Evolutionary conservation across 805 yeast genomes (phyloP), one percentile per base, ranked within the genome.

Genomic region (Yueomyces sinensis): DNA sequence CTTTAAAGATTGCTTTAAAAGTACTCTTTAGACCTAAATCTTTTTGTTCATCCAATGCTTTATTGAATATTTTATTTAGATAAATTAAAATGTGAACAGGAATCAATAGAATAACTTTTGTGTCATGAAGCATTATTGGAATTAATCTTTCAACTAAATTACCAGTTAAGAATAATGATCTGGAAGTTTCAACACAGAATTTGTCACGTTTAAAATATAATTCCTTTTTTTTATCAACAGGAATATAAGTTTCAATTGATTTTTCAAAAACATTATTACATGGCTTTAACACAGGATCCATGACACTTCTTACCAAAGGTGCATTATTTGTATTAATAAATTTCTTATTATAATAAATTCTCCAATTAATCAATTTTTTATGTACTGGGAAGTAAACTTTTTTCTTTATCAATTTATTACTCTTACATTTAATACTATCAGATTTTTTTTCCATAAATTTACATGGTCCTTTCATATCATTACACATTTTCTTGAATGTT

Each of bases 231-330:
- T 58, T 56, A 16, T 58, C 58, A n/a, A 57, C 58, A 15, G 81
- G 79, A 27, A 71, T 60, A 42, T 65, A 61, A 25, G 54, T 56
- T 28, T 59, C 52, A 20, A 72, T 63, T 17, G 62, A 44, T 2
- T 61, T 51, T 40, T 68, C 75, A 34, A 80, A 52, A 24, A 63
- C 58, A 25, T 64, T 56, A 57, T 80, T 83, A 31, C 77, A 31
- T 20, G 91, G 87, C 27, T 61, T 63, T 32, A 80, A 59, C 11
- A 76, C 25, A 4, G 82, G 77, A 52, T 78, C 84, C 17, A 76
- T 47, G 17, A 70, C 66, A n/a, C 77, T 63, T 43, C 83, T 65
- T 27, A 80, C 43, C 33, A 76, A 50, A 29, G 82, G 79, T 47
- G 72, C 73, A 17, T 83, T 83, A 22, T 72, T 60, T 6, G 71